phyloP scores from a whole-genome alignment of 805 yeast genomes.

The Yarrowia keelungensis region DNA sequence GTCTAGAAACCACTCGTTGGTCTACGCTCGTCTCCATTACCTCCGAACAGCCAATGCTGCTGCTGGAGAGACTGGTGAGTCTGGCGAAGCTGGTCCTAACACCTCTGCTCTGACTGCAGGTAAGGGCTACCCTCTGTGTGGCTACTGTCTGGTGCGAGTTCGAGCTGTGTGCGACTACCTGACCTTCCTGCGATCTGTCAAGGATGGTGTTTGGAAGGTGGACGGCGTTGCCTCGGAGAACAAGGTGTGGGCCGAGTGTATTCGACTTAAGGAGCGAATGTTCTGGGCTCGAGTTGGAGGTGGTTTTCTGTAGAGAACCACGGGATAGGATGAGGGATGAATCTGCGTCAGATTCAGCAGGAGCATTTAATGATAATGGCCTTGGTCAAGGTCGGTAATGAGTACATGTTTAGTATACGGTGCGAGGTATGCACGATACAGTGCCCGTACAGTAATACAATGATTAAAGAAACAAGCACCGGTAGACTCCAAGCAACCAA shows the following conservation, averaged over 20 bases:
- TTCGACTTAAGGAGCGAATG: conserved; percentile 70
- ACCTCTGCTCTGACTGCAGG: conserved; percentile 41
- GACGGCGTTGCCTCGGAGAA: conserved; percentile 50
- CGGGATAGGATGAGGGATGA: background rate
- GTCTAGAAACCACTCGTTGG: conserved; percentile 67
- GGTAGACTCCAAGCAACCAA: background rate
- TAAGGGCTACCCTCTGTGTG: conserved; percentile 71
- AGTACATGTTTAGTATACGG: conserved; percentile 2
- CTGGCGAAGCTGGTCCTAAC: conserved; percentile 13
- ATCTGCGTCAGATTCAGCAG: background rate
- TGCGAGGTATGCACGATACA: background rate
- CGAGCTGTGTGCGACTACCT: conserved; percentile 85
- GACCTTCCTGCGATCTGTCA: conserved; percentile 72
- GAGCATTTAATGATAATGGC: conserved; percentile 21
- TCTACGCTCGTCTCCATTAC: conserved; percentile 78
- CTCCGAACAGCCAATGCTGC: conserved; percentile 55
- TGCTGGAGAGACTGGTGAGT: conserved; percentile 40
- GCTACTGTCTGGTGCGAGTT: conserved; percentile 77
- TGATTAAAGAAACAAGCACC: background rate
- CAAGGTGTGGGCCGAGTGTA: conserved; percentile 67
- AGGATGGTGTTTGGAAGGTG: conserved; percentile 65
- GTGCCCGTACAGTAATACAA: conserved; percentile 6
- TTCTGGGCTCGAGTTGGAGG: conserved; percentile 85
- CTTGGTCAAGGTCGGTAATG: conserved; percentile 1
- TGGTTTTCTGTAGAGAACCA: conserved; percentile 12